Conservation (phyloP, 2,329 filamentous ascomycete genomes). For the Xylaria polymorpha region DNA sequence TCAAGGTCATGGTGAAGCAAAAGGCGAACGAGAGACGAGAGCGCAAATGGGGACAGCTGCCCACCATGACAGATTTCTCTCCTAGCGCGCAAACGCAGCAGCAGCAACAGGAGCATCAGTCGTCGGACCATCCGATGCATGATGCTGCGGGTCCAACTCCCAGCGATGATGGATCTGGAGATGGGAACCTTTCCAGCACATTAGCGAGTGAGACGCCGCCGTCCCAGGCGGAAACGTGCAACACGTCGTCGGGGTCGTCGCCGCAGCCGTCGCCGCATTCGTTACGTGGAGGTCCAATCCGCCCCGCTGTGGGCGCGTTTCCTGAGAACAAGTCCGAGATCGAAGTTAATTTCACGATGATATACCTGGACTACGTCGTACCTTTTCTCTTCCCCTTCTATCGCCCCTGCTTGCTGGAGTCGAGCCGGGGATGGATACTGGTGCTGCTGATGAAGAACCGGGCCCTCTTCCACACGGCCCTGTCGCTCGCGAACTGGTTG, state of each 20-base stretch:
- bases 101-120: background rate
- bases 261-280: constrained; percentile 15
- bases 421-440: constrained; percentile 71
- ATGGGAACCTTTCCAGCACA: background rate
- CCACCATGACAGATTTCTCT: constrained; percentile 22
- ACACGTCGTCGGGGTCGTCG: background rate
- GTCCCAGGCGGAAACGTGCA: constrained; percentile 4
- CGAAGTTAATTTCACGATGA: constrained; percentile 59
- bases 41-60: constrained; percentile 57
- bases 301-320: constrained; percentile 18
- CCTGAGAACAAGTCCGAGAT: constrained; percentile 38
- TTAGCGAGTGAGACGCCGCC: constrained; percentile 9
- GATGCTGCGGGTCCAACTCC: constrained; percentile 6
- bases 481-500: constrained; percentile 69
- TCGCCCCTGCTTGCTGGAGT: constrained; percentile 64
- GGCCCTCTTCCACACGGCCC: constrained; percentile 66
- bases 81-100: constrained; percentile 17
- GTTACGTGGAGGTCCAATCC: background rate
- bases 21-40: constrained; percentile 63
- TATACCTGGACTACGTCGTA: constrained; percentile 71
- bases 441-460: constrained; percentile 67
- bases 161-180: constrained; percentile 12
- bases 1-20: constrained; percentile 69
- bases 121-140: constrained; percentile 19
- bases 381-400: constrained; percentile 74